Conservation (phyloP, 179 eudicot genomes). For the Beta macrorhiza region DNA sequence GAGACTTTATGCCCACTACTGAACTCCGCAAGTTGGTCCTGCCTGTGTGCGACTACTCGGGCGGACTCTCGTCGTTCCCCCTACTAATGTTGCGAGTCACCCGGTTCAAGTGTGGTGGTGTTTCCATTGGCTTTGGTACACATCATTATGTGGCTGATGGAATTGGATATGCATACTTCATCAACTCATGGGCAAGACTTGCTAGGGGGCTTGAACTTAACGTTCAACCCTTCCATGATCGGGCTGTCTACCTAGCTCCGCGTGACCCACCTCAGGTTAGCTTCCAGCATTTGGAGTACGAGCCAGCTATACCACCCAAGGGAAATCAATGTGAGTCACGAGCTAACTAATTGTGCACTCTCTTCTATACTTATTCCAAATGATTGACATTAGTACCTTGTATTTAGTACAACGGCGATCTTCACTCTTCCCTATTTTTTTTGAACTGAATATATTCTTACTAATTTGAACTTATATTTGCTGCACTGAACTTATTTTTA, state of each 20-base stretch:
- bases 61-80: not conserved
- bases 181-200: conserved; percentile 63
- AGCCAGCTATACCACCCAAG: conserved; percentile 32
- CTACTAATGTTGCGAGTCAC: conserved; percentile 43
- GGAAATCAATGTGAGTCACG: no score
- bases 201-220: conserved; percentile 66
- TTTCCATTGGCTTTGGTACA: conserved; percentile 60
- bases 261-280: conserved; percentile 57
- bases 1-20: not conserved
- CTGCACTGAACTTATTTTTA: no score
- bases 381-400: no score
- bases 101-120: conserved; percentile 69
- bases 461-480: no score
- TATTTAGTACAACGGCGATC: no score
- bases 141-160: conserved; percentile 71
- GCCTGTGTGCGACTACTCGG: not conserved
- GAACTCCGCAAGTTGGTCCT: not conserved
- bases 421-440: no score
- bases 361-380: no score
- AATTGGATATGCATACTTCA: conserved; percentile 48
- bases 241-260: conserved; percentile 51
- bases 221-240: conserved; percentile 57
- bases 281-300: conserved; percentile 49
- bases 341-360: no score
- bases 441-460: no score